Conservation (phyloP, 2,329 filamentous ascomycete species). For the Epichloe elymi region DNA sequence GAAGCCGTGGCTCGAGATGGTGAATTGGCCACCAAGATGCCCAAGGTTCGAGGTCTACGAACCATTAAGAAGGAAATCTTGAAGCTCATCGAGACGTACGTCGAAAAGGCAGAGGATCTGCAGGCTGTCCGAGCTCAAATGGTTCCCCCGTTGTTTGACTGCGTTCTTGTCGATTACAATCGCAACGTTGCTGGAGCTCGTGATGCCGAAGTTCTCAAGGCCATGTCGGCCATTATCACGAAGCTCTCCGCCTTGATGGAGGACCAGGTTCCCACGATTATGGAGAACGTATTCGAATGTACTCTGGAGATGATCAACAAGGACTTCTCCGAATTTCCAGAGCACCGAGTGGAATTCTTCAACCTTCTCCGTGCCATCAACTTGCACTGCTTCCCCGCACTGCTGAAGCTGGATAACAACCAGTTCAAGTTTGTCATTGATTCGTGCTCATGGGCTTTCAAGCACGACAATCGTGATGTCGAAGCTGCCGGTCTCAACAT, state of each 20-base stretch:
- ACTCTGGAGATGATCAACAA: conserved; percentile 99
- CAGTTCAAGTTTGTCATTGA: conserved; percentile 99
- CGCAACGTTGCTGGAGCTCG: conserved; percentile 91
- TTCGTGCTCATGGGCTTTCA: conserved; percentile 99
- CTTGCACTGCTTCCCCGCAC: conserved; percentile 86
- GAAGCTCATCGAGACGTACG: conserved; percentile 95
- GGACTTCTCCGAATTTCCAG: conserved; percentile 97
- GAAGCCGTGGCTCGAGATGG: conserved; percentile 79
- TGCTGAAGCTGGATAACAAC: conserved; percentile 85
- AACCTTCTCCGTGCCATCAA: conserved; percentile 94
- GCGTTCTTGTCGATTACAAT: conserved; percentile 91
- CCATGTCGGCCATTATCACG: conserved; percentile 94
- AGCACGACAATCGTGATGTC: conserved; percentile 97
- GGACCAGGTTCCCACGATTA: conserved; percentile 91
- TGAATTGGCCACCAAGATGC: conserved; percentile 94
- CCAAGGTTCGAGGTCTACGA: conserved; percentile 82
- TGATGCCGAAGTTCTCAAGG: conserved; percentile 91
- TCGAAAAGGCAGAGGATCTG: conserved; percentile 93
- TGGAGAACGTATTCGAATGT: conserved; percentile 98
- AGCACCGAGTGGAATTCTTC: conserved; percentile 99
- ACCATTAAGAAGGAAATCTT: conserved; percentile 99
- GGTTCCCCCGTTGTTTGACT: conserved; percentile 90
- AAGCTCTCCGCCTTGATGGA: conserved; percentile 97
- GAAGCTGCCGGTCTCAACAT: conserved; percentile 94
- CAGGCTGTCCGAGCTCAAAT: conserved; percentile 88